Conservation (phyloP, 805 yeast species). For the Saturnispora hagleri region DNA sequence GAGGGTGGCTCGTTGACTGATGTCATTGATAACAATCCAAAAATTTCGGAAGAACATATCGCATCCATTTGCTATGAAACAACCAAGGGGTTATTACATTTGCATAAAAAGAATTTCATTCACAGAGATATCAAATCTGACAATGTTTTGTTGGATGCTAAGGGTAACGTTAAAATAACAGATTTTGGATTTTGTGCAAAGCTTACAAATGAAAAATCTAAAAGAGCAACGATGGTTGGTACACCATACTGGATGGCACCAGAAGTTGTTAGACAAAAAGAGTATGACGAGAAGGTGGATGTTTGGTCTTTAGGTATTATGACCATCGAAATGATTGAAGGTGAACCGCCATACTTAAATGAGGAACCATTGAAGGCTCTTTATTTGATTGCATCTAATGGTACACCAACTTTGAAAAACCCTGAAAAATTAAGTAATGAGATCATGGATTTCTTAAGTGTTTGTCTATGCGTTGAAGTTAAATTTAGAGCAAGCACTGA, state of each 20-base stretch:
- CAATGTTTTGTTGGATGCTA: conserved; percentile 74
- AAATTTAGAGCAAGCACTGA: conserved; percentile 84
- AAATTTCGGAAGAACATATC: conserved; percentile 77
- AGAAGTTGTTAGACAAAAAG: conserved; percentile 90
- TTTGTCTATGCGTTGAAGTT: conserved; percentile 91
- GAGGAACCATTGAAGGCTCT: conserved; percentile 93
- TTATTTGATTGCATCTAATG: conserved; percentile 90
- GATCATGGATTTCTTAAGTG: conserved; percentile 78
- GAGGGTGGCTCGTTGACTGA: conserved; percentile 98
- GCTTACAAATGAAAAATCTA: conserved; percentile 66
- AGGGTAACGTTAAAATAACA: conserved; percentile 85
- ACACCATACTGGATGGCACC: conserved; percentile 99
- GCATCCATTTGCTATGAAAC: conserved; percentile 88
- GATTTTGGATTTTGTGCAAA: conserved; percentile 97
- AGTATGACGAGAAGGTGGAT: conserved; percentile 94
- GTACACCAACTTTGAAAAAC: conserved; percentile 88
- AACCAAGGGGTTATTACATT: conserved; percentile 79
- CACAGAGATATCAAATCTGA: conserved; percentile 97
- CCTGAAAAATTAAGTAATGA: conserved; percentile 64
- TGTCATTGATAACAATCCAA: conserved; percentile 81
- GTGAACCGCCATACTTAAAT: conserved; percentile 96
- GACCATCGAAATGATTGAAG: conserved; percentile 98
- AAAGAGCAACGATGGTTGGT: conserved; percentile 97
- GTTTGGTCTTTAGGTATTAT: conserved; percentile 97
- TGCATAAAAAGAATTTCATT: conserved; percentile 86